A percentile compares a stretch with the other conserved stretches of the same genome.
Evolutionary conservation across 257 asterid genomes (phyloP).

Genomic region (Solanum phureja): DNA sequence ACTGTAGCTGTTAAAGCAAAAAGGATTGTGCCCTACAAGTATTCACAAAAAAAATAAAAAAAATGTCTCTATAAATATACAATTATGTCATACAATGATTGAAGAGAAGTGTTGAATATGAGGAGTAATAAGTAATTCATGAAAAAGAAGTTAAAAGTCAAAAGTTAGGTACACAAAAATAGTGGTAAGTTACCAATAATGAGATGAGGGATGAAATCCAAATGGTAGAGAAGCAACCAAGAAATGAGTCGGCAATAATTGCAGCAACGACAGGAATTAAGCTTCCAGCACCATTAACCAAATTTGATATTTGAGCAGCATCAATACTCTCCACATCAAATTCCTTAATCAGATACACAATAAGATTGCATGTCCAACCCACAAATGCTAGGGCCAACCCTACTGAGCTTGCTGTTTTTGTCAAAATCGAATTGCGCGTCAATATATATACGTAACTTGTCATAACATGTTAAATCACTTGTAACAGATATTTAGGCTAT

Average conservation of each 20-base stretch:
- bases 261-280: too few relatives aligned
- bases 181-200: too few relatives aligned
- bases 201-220: too few relatives aligned
- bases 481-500: not conserved
- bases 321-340: too few relatives aligned
- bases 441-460: not conserved
- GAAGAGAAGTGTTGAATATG: too few relatives aligned
- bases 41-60: too few relatives aligned
- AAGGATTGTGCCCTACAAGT: conserved; percentile 30
- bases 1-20: conserved; percentile 23
- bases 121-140: too few relatives aligned
- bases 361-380: conserved; percentile 32
- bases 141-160: too few relatives aligned
- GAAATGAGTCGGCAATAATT: too few relatives aligned
- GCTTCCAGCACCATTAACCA: conserved; percentile 23
- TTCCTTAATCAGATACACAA: conserved; percentile 29
- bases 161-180: too few relatives aligned
- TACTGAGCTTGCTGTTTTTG: conserved; percentile 20
- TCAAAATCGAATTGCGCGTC: not conserved
- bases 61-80: not conserved
- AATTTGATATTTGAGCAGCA: conserved; percentile 21
- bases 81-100: too few relatives aligned
- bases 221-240: too few relatives aligned
- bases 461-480: not conserved
- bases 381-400: conserved; percentile 23